Evolutionary conservation across 306 rosid species (phyloP), one percentile per base, ranked within the genome.

Genomic region (Quercus cerris): DNA sequence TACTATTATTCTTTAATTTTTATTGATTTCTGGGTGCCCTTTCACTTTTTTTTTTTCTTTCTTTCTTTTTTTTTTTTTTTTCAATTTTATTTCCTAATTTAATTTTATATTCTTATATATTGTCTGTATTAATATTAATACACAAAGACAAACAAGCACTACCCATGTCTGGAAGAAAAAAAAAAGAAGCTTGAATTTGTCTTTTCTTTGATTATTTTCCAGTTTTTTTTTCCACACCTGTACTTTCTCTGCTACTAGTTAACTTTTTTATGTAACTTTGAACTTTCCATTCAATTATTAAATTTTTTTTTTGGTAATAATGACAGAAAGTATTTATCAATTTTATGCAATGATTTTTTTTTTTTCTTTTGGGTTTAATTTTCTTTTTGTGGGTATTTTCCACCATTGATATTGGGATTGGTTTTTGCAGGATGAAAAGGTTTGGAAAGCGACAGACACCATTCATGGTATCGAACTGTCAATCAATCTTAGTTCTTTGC

Each of bases 391-490:
- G 67, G 68, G 38, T 69, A 8, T 69, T 76, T 84, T 90, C 82
- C 83, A 81, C 77, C 41, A 74, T 73, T 80, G 91, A 83, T 78
- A 79, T 77, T 80, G 89, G 87, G 62, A 58, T 81, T 74, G 78
- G 11, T 41, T 87, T 81, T 88, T 90, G 92, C 94, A 93, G 97
- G 80, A 84, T 78, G 91, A 83, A 85, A 88, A 87, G 84, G 80
- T 84, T 84, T 76, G 77, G 97, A 90, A 91, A 95, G 98, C 89
- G 97, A 95, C 98, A 72, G 97, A 88, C 85, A 71, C 88, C 41
- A 88, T 82, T 71, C 94, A 87, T 89, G 99, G 98, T 95, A 93
- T 89, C 74, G 72, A 83, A 81, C 58, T 75, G 77, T 84, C 76
- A 78, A 80, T 84, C 56, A 82, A 79, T 85, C 85, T 82, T 68